Conservation (phyloP, 371 early-diverging fungal species). For the Apophysomyces variabilis region DNA sequence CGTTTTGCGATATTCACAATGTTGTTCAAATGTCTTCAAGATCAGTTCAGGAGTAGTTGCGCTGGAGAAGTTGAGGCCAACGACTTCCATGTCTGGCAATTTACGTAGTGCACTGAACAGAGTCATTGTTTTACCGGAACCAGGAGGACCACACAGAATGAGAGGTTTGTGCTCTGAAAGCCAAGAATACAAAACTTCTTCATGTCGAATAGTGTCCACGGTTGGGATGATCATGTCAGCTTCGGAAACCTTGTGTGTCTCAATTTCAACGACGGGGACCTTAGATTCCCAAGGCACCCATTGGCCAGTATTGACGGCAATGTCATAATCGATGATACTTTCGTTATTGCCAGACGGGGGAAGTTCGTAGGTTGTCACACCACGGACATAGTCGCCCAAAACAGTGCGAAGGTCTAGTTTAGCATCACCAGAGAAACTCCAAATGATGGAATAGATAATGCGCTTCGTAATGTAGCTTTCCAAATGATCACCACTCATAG, state of each 20-base stretch:
- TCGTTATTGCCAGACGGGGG: conserved; percentile 64
- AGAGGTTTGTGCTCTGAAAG: conserved; percentile 94
- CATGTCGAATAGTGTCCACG: conserved; percentile 96
- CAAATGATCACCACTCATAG: conserved; percentile 77
- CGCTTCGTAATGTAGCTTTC: conserved; percentile 84
- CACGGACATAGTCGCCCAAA: conserved; percentile 85
- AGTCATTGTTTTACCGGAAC: conserved; percentile 99
- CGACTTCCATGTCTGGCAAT: conserved; percentile 95
- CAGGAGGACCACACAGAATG: conserved; percentile 98
- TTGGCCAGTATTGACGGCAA: conserved; percentile 75
- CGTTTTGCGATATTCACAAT: conserved; percentile 97
- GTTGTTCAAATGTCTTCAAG: conserved; percentile 95
- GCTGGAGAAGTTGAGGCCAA: conserved; percentile 97
- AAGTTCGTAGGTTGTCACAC: conserved; percentile 80
- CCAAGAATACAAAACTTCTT: conserved; percentile 95
- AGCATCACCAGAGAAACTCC: conserved; percentile 96
- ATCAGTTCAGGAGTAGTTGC: conserved; percentile 97
- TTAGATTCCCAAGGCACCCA: conserved; percentile 92
- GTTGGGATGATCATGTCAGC: conserved; percentile 98
- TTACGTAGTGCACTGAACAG: conserved; percentile 95
- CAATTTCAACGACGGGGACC: conserved; percentile 96
- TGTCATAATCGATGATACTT: conserved; percentile 93
- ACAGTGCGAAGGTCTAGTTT: conserved; percentile 75
- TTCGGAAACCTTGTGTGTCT: conserved; percentile 91
- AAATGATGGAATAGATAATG: conserved; percentile 83